Base-by-base conservation (phyloP, 305 asterid species). In the Coffea humblotiana region DNA sequence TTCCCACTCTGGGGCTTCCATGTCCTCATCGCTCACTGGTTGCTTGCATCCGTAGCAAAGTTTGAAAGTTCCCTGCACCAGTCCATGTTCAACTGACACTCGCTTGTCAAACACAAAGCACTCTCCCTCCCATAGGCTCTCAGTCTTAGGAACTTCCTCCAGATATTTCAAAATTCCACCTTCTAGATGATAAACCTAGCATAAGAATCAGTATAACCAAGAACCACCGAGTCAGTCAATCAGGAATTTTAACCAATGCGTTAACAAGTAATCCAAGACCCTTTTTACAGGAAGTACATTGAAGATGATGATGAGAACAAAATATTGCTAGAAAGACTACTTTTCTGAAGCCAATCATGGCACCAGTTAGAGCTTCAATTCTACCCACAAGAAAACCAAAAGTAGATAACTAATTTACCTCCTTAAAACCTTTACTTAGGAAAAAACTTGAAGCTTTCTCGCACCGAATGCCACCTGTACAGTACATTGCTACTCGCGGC, bases 381-480 rank as follows among this genome's bases (percentile, higher is more conserved):
- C 66, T 70, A 35, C 37, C 29, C 54, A 27, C 77, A 70, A 47
- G 27, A 19, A 43, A 76, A 16, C 64, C 61, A 37, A 10, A 32
- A 66, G 29, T 61, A 74, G 58, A 72, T 45, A 63, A 68, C 15
- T 10, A 58, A 23, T 8, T 72, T 84, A 76, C 88, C 86, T 83
- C 87, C 74, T 84, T 71, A 61, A 81, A 84, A 77, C 99, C 99
- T 83, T 88, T 89, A 85, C 90, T 81, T 8, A 95, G 88, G 90
- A 93, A 98, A 83, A 87, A 91, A 88, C 99, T 95, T 8, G 98
- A 87, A 74, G 99, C 98, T 90, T 95, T 95, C 89, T 95, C 99
- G 71, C 98, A 95, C 67, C 99, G 94, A 72, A 95, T 95, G 72
- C 99, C 99, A 82, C 99, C 99, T 15, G 99, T 95, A 75, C 99